phyloP scores from a whole-genome alignment of 768 basidiomycete genomes.

The Macrolepiota fuliginosa region DNA sequence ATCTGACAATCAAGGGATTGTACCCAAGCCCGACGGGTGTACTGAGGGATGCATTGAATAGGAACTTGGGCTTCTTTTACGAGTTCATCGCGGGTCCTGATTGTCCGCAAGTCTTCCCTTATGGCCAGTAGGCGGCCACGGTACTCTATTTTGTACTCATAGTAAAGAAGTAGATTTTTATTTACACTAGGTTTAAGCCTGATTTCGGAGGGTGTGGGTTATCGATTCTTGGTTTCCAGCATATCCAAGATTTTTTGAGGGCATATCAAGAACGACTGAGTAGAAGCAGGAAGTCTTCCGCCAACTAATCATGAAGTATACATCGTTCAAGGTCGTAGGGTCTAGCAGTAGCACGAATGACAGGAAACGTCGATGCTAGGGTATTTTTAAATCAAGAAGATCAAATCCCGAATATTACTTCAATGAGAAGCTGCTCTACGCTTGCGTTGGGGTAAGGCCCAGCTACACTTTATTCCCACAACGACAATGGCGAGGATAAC shows the following conservation, averaged over 20 bases:
- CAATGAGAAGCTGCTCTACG: background rate
- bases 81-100: background rate
- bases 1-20: background rate
- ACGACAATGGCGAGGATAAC: conserved; percentile 28
- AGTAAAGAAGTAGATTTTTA: background rate
- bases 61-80: conserved; percentile 1
- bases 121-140: background rate
- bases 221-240: too few species aligned
- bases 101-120: conserved; percentile 8
- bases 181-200: background rate
- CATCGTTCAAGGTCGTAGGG: too few species aligned
- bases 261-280: too few species aligned
- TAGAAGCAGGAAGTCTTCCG: too few species aligned
- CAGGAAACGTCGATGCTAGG: too few species aligned
- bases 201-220: background rate
- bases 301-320: too few species aligned
- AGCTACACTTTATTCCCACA: conserved; percentile 19
- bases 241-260: too few species aligned
- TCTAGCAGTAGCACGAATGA: too few species aligned
- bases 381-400: too few species aligned
- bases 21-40: conserved; percentile 8
- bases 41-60: background rate
- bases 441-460: background rate
- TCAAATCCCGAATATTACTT: background rate
- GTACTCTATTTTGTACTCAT: background rate